Evolutionary conservation across 805 yeast species (phyloP).

Genomic region (Wickerhamiella vanderwaltii): DNA sequence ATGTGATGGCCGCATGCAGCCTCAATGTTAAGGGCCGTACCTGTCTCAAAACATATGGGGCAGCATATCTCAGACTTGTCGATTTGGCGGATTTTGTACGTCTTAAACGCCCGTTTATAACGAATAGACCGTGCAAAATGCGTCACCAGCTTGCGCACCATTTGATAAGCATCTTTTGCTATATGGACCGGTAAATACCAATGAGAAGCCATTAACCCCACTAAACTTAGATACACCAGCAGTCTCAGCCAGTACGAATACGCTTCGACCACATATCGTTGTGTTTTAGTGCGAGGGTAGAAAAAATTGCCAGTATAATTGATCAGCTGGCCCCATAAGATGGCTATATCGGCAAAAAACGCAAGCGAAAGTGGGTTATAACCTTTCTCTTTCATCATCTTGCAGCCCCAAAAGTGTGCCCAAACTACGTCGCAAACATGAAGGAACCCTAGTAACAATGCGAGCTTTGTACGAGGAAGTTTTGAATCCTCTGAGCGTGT

Average conservation of each 20-base stretch:
- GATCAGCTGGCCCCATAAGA: conserved; percentile 14
- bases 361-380: conserved; percentile 13
- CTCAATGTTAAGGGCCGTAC: conserved; percentile 3
- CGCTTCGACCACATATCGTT: conserved; percentile 2
- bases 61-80: conserved; percentile 5
- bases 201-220: conserved; percentile 10
- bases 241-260: conserved; percentile 6
- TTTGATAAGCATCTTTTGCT: conserved; percentile 9
- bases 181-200: conserved; percentile 15
- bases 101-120: conserved; percentile 11
- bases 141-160: conserved; percentile 6
- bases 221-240: conserved; percentile 10
- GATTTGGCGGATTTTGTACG: neutral
- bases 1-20: conserved; percentile 12
- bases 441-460: conserved; percentile 5
- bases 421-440: conserved; percentile 13
- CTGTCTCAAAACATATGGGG: conserved; percentile 12
- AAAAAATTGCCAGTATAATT: conserved; percentile 7
- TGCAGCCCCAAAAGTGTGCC: conserved; percentile 13
- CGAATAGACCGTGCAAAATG: conserved; percentile 5
- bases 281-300: conserved; percentile 3
- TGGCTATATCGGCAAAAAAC: conserved; percentile 13
- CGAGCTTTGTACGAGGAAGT: neutral
- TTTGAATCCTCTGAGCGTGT: conserved; percentile 1
- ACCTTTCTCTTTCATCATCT: conserved; percentile 6